Evolutionary conservation across 306 rosid species (phyloP).

Genomic region (Datisca glomerata): DNA sequence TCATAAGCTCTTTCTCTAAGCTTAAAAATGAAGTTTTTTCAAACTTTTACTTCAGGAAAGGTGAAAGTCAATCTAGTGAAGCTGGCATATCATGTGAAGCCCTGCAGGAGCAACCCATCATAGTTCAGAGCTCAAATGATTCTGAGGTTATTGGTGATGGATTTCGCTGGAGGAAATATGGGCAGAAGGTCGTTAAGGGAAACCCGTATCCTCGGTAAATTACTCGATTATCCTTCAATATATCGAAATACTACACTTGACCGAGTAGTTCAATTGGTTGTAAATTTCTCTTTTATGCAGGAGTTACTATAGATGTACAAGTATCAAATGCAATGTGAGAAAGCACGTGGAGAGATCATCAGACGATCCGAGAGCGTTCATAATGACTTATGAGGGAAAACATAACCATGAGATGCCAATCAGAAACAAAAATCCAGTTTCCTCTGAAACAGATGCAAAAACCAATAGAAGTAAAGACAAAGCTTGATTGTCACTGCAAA

Average conservation of each 20-base stretch:
- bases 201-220: slow-evolving; percentile 77
- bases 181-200: slow-evolving; percentile 93
- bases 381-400: slow-evolving; percentile 91
- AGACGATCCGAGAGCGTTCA: slow-evolving; percentile 76
- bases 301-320: slow-evolving; percentile 88
- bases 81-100: slow-evolving; percentile 42
- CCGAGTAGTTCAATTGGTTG: background rate
- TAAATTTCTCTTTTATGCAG: slow-evolving; percentile 27
- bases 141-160: slow-evolving; percentile 63
- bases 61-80: slow-evolving; percentile 43
- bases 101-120: slow-evolving; percentile 35
- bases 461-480: slow-evolving; percentile 32
- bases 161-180: slow-evolving; percentile 97
- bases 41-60: slow-evolving; percentile 38
- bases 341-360: slow-evolving; percentile 89
- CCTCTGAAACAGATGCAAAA: slow-evolving; percentile 38
- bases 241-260: background rate
- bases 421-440: slow-evolving; percentile 29
- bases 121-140: slow-evolving; percentile 49
- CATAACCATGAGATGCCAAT: slow-evolving; percentile 85
- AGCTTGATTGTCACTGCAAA: slow-evolving; percentile 15
- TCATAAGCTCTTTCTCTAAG: no score
- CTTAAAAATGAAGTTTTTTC: background rate
- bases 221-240: slow-evolving; percentile 1
- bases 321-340: slow-evolving; percentile 63